Evolutionary conservation across 192 early-diverging fungal genomes (phyloP), one percentile per base, ranked within the genome.

Genomic region (Podila epicladia): DNA sequence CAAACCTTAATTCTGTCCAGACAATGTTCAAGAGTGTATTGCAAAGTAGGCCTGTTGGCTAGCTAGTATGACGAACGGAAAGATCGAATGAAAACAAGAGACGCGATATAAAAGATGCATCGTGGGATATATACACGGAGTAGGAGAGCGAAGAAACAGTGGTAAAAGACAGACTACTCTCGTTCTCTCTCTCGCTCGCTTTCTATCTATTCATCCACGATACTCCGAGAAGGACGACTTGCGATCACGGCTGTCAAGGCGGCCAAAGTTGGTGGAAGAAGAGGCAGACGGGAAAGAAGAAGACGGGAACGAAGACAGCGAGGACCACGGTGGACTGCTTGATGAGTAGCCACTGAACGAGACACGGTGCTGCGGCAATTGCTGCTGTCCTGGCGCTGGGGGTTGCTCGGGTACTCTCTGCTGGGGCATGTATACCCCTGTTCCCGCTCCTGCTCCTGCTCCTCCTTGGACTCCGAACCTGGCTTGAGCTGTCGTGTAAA

Each of bases 361-460:
- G 53, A 55, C 53, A 26, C 4, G 55, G 6, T 41, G 55, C 24
- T 68, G 41, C 19, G 61, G 59, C 29, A 41, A 45, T 51, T 49
- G 64, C n/a, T 65, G 55, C 26, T 73, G 64, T 35, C 41, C 41
- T 45, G 41, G 41, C 0, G 41, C 41, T 15, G 41, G 41, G 13
- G 17, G 13, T 15, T 64, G 62, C 19, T 31, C 24, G 20, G 26
- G 59, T 4, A 31, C 17, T 35, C 17, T 20, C 24, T 61, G 59
- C 26, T 61, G 59, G 17, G 29, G 26, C 24, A 19, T 11, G 26
- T 55, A 26, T 55, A 26, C n/a, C 11, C 53, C 53, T 24, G 4
- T 5, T 55, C 22, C 53, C 0, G 35, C 11, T 55, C 53, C 53
- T 24, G n/a, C n/a, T 0, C 35, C 35, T 9, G 8, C 35, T 9